A percentile compares a stretch with the other conserved stretches of the same genome.
These are phyloP conservation scores for Trichosporon sp. DNA, from an alignment of 1,284 basidiomycete genomes.

Conservation along the genomic window DNA sequence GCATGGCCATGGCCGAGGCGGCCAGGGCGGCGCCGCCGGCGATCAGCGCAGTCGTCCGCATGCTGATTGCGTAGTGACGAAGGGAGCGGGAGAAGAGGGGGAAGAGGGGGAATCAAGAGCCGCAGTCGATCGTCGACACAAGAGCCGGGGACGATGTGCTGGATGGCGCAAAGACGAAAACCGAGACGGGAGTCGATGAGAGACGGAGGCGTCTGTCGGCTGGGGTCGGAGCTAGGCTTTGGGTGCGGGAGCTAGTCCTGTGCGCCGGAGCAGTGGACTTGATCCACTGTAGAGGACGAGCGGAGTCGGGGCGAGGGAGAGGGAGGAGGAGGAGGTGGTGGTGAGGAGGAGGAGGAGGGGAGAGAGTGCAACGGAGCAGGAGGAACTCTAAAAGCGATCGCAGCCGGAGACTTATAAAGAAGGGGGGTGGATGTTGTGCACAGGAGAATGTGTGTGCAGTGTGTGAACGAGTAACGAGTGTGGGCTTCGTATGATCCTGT, in stretches of 20 bases:
- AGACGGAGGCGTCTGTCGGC: not conserved
- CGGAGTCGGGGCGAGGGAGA: not conserved
- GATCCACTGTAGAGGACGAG: not conserved
- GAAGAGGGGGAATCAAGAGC: not conserved
- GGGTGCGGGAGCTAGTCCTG: not conserved
- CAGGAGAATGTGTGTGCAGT: not conserved
- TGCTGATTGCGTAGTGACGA: not conserved
- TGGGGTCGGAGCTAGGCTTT: not conserved
- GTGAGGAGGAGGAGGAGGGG: no score
- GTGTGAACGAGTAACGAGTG: not conserved
- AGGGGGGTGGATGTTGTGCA: not conserved
- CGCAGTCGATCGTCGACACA: not conserved
- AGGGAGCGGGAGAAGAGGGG: not conserved
- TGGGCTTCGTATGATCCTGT: not conserved
- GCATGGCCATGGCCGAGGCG: conserved; percentile 11
- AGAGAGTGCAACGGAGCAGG: not conserved
- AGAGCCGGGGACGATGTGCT: not conserved
- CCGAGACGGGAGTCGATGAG: not conserved
- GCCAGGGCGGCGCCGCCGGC: conserved; percentile 3
- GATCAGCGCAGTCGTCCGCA: not conserved
- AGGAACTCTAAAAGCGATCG: not conserved
- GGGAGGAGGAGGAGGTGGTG: not conserved
- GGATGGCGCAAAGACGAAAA: not conserved
- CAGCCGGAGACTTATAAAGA: not conserved
- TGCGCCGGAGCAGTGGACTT: not conserved